phyloP scores from a whole-genome alignment of 352 stramenopile species.

The Pythium folliculosum region DNA sequence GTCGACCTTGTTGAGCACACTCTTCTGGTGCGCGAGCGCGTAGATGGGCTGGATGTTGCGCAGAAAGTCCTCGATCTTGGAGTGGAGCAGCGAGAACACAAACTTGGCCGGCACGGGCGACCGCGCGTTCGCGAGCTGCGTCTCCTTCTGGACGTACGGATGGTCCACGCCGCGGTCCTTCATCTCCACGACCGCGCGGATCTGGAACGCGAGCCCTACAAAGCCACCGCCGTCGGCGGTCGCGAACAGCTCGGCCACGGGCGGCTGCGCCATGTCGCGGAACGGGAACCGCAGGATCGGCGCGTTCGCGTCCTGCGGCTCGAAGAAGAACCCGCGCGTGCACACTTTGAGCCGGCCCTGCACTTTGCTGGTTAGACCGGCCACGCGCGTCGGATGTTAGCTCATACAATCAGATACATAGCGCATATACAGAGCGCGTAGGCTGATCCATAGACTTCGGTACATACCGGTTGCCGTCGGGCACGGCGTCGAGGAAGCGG shows the following conservation, averaged over 20 bases:
- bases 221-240: conserved; percentile 37
- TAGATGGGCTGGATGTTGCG: conserved; percentile 66
- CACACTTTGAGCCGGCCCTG: conserved; percentile 87
- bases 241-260: conserved; percentile 59
- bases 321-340: conserved; percentile 91
- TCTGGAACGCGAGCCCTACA: conserved; percentile 73
- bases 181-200: conserved; percentile 73
- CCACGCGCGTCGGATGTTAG: not conserved
- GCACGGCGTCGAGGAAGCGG: conserved; percentile 64
- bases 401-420: not conserved
- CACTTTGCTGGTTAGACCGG: conserved; percentile 48
- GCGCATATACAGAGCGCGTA: not conserved
- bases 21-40: conserved; percentile 62
- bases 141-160: conserved; percentile 73
- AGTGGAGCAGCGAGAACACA: conserved; percentile 85
- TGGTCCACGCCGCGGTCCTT: conserved; percentile 85
- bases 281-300: conserved; percentile 89
- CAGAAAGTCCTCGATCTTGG: conserved; percentile 81
- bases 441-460: not conserved
- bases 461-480: conserved; percentile 51
- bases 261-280: conserved; percentile 72
- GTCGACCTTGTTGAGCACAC: conserved; percentile 84
- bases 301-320: conserved; percentile 82
- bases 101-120: conserved; percentile 49
- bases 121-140: conserved; percentile 20